These are phyloP conservation scores for Chlorella sorokiniana DNA, from an alignment of 139 green algal species.

Conservation along the genomic window DNA sequence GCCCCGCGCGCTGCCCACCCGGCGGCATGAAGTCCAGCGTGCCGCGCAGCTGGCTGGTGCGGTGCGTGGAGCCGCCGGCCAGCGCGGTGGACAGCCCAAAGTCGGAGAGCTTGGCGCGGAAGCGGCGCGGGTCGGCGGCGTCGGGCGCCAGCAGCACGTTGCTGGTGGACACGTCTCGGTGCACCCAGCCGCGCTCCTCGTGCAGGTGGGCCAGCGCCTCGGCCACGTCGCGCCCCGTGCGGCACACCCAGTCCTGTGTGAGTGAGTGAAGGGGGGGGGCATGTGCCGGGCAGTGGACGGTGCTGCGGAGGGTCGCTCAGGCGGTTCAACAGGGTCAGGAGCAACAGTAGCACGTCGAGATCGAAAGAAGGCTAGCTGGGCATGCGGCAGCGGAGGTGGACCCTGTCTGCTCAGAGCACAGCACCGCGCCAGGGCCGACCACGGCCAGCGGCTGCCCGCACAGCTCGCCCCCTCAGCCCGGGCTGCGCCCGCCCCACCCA, in stretches of 20 bases:
- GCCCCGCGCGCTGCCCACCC: not conserved
- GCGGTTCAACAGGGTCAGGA: too few species aligned
- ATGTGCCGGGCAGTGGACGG: not conserved
- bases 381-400: too few species aligned
- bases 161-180: constrained; percentile 28
- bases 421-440: too few species aligned
- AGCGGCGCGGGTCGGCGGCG: constrained; percentile 2
- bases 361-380: too few species aligned
- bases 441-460: too few species aligned
- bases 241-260: not conserved
- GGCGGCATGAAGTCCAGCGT: constrained; percentile 25
- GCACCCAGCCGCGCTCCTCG: not conserved
- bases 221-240: constrained; percentile 17
- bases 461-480: too few species aligned
- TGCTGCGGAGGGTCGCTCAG: too few species aligned
- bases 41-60: constrained; percentile 7
- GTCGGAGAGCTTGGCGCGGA: constrained; percentile 16
- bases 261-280: not conserved
- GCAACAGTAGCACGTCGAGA: too few species aligned
- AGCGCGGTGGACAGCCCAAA: constrained; percentile 15
- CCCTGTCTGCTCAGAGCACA: too few species aligned
- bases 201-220: constrained; percentile 16
- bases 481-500: too few species aligned
- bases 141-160: constrained; percentile 24
- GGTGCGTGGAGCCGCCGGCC: not conserved